phyloP scores from a whole-genome alignment of 2,329 filamentous ascomycete genomes.

The Aspergillus vadensis region DNA sequence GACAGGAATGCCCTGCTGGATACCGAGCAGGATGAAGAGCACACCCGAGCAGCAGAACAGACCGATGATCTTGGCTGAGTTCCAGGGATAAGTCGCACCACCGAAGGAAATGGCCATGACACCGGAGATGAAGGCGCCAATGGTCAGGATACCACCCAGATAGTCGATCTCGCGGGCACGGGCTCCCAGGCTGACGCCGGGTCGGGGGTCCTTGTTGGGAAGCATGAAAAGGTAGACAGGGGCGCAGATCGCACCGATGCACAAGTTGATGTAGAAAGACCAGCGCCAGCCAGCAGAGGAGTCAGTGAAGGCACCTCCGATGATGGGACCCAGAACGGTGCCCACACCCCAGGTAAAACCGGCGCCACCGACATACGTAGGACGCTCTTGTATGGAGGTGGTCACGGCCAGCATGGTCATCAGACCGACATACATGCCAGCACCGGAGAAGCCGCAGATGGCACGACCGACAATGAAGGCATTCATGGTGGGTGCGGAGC shows the following conservation, averaged over 20 bases:
- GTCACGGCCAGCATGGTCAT: conserved; percentile 29
- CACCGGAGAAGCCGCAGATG: conserved; percentile 10
- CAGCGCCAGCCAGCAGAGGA: conserved; percentile 34
- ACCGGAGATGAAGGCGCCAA: conserved; percentile 42
- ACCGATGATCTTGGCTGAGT: conserved; percentile 29
- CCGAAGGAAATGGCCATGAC: conserved; percentile 57
- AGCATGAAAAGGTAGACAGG: conserved; percentile 52
- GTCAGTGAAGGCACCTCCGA: conserved; percentile 22
- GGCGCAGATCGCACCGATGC: conserved; percentile 46
- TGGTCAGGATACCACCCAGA: conserved; percentile 49
- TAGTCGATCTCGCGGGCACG: conserved; percentile 39
- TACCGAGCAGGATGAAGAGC: conserved; percentile 46
- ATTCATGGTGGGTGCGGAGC: conserved; percentile 1
- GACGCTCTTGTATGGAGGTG: conserved; percentile 23
- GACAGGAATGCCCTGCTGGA: conserved; percentile 50
- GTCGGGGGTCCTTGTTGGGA: conserved; percentile 28
- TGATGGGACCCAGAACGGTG: conserved; percentile 38
- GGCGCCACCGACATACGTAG: conserved; percentile 36
- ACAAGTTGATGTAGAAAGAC: conserved; percentile 61
- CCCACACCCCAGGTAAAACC: conserved; percentile 43
- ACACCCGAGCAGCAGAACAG: conserved; percentile 42
- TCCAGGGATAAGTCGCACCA: conserved; percentile 54
- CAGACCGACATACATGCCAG: conserved; percentile 33
- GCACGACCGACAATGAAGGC: conserved; percentile 15
- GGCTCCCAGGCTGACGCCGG: conserved; percentile 24